These are phyloP conservation scores for Plenodomus tracheiphilus DNA, from an alignment of 2,329 filamentous ascomycete species.

Conservation along the genomic window DNA sequence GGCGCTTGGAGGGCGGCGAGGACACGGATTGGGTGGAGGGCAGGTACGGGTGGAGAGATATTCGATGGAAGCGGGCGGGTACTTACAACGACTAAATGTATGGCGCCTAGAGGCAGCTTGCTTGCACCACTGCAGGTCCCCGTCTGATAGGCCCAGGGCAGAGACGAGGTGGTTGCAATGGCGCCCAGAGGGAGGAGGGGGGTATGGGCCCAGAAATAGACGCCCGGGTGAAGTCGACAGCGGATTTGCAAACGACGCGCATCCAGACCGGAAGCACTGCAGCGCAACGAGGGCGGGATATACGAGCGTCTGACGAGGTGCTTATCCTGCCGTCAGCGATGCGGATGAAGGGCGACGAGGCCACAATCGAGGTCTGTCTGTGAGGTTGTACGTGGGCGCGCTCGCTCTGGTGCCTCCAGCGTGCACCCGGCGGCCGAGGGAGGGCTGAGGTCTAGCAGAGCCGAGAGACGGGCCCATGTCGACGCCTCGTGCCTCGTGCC, in stretches of 20 bases:
- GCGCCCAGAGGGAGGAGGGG: conserved; percentile 30
- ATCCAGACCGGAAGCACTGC: conserved; percentile 36
- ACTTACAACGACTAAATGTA: conserved; percentile 46
- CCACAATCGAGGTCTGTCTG: conserved; percentile 17
- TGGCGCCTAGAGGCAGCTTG: conserved; percentile 38
- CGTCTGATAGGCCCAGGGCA: conserved; percentile 39
- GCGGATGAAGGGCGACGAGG: conserved; percentile 3
- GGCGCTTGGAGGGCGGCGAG: conserved; percentile 42
- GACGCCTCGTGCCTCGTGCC: conserved; percentile 23
- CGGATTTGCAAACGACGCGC: conserved; percentile 34
- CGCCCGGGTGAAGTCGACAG: conserved; percentile 44
- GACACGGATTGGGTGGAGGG: conserved; percentile 34
- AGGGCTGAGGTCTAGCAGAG: conserved; percentile 10
- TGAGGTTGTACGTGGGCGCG: conserved; percentile 19
- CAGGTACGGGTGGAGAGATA: conserved; percentile 39
- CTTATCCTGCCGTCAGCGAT: conserved; percentile 30
- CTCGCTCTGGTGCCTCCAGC: conserved; percentile 18
- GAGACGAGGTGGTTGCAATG: conserved; percentile 37
- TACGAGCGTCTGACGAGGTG: conserved; percentile 29
- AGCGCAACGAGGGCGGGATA: conserved; percentile 28
- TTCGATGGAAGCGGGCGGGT: conserved; percentile 42
- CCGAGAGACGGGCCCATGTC: conserved; percentile 16
- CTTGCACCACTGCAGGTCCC: conserved; percentile 34
- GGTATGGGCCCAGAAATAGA: conserved; percentile 46
- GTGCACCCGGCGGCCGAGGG: conserved; percentile 8